phyloP scores from a whole-genome alignment of 192 early-diverging fungal species.

The Linnemannia elongata region DNA sequence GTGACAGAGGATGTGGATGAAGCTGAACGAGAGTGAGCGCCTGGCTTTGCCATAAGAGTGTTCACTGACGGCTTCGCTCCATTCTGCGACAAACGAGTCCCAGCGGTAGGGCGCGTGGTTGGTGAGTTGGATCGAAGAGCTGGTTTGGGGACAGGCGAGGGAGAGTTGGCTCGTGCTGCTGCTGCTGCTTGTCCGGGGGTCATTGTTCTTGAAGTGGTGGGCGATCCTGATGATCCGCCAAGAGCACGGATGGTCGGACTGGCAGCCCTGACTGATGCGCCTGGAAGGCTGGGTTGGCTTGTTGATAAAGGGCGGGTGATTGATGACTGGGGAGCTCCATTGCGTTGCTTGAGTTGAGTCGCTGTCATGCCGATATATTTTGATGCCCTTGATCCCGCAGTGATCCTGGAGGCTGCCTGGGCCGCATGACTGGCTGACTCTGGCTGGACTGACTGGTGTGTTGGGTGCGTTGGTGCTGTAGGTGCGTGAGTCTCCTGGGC shows the following conservation, averaged over 20 bases:
- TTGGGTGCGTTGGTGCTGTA: conserved; percentile 16
- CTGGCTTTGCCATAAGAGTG: conserved; percentile 12
- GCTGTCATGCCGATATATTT: conserved; percentile 71
- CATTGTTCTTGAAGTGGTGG: conserved; percentile 27
- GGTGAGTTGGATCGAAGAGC: conserved; percentile 23
- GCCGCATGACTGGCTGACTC: conserved; percentile 58
- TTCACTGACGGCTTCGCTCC: conserved; percentile 28
- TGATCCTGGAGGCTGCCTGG: conserved; percentile 61
- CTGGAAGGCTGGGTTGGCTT: conserved; percentile 5
- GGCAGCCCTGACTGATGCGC: conserved; percentile 16
- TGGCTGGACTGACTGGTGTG: conserved; percentile 19
- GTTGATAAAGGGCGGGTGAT: conserved; percentile 4
- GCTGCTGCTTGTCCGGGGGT: conserved; percentile 19
- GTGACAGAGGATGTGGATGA: conserved; percentile 49
- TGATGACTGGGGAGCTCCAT: conserved; percentile 16
- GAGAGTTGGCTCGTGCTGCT: conserved; percentile 37
- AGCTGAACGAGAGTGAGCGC: conserved; percentile 35
- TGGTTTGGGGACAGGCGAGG: conserved; percentile 42
- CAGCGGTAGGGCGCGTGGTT: conserved; percentile 15
- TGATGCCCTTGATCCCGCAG: conserved; percentile 69
- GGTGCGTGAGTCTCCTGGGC: conserved; percentile 17
- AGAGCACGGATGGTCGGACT: conserved; percentile 35
- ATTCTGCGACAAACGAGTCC: conserved; percentile 26
- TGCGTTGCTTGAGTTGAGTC: conserved; percentile 63
- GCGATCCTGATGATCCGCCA: conserved; percentile 32